phyloP scores from a whole-genome alignment of 257 asterid species.

The Fraxinus cuspidata region DNA sequence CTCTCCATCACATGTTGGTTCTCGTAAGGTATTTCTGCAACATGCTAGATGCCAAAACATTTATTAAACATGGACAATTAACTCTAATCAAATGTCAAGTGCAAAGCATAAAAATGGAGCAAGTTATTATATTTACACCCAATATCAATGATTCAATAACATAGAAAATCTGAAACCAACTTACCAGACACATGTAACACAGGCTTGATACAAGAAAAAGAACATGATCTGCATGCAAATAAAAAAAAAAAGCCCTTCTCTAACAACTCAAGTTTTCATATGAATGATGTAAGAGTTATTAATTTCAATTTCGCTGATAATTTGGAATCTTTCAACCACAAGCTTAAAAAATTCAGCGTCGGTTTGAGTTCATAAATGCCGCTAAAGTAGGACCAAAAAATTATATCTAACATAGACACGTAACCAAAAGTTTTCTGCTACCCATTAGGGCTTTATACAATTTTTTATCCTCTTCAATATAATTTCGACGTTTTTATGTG shows the following conservation, averaged over 20 bases:
- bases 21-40: slow-evolving; percentile 82
- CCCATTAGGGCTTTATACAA: neutral
- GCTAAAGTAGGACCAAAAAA: neutral
- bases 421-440: neutral
- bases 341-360: neutral
- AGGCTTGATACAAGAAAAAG: neutral
- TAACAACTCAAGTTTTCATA: neutral
- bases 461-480: neutral
- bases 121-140: neutral
- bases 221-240: neutral
- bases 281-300: neutral
- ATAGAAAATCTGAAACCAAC: neutral
- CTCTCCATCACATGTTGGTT: slow-evolving; percentile 60
- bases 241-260: neutral
- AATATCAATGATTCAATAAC: neutral
- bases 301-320: neutral
- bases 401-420: neutral
- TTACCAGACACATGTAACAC: neutral
- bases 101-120: neutral
- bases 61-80: neutral
- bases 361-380: neutral
- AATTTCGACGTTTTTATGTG: neutral
- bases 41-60: slow-evolving; percentile 48
- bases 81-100: too few relatives aligned
- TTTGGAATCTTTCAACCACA: neutral